Evolutionary conservation across 345 rosid genomes (phyloP).

Genomic region (Garcia nutans): DNA sequence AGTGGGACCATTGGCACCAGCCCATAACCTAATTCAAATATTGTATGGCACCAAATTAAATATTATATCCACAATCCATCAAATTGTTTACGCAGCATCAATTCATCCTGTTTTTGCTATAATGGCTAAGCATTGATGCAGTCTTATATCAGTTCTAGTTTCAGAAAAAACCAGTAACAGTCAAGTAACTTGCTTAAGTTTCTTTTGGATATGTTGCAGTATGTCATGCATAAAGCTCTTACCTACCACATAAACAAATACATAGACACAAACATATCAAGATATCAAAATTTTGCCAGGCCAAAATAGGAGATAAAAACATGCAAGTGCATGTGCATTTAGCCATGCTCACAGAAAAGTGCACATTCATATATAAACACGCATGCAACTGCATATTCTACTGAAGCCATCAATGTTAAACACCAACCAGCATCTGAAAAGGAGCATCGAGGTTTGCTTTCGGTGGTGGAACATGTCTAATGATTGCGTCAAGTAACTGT

Average conservation of each 20-base stretch:
- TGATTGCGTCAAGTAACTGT: conserved; percentile 78
- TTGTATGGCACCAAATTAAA: not conserved
- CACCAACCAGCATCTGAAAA: conserved; percentile 92
- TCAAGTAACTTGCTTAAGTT: not conserved
- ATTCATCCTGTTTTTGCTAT: not conserved
- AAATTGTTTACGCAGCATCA: not conserved
- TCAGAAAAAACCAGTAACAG: not conserved
- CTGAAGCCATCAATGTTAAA: conserved; percentile 6
- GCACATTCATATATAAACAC: not conserved
- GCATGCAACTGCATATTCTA: conserved; percentile 2
- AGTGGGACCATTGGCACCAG: not conserved
- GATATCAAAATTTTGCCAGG: not conserved
- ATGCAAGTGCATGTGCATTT: no score
- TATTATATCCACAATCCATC: not conserved
- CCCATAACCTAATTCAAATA: no score
- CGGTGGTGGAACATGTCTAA: conserved; percentile 82
- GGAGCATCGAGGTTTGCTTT: conserved; percentile 74
- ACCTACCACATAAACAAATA: not conserved
- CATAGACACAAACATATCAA: not conserved
- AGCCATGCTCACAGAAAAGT: not conserved
- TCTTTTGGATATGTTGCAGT: not conserved
- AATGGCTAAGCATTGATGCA: not conserved
- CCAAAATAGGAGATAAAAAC: not conserved
- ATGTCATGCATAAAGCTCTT: not conserved
- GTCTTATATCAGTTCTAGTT: not conserved